A percentile compares a stretch with the other conserved stretches of the same genome.
Conservation (phyloP, 2,329 filamentous ascomycete species). For the Mollisiaceae sp. region DNA sequence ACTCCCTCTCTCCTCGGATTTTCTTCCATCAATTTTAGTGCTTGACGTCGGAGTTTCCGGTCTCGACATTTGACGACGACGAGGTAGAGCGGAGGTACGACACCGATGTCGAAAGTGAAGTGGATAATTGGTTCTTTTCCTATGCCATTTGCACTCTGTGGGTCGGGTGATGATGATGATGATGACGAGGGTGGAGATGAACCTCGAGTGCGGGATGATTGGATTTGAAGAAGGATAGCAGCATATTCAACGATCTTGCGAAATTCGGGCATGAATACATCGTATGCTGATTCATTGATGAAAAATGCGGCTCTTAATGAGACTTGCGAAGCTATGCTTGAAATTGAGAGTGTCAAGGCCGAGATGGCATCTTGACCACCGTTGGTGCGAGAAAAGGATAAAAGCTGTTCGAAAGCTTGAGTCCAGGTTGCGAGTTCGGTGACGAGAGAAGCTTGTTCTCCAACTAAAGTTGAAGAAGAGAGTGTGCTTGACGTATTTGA, state of each 20-base stretch:
- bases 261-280: constrained; percentile 29
- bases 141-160: neutral
- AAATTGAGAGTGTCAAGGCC: constrained; percentile 26
- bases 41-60: constrained; percentile 58
- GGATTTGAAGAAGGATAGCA: constrained; percentile 17
- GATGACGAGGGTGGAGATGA: neutral
- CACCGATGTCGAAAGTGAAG: constrained; percentile 67
- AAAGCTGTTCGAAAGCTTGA: constrained; percentile 22
- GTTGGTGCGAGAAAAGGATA: constrained; percentile 9
- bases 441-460: constrained; percentile 23
- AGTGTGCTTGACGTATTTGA: constrained; percentile 16
- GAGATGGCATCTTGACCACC: constrained; percentile 29
- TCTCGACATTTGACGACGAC: constrained; percentile 69
- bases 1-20: constrained; percentile 68
- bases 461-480: constrained; percentile 12
- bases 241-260: constrained; percentile 23
- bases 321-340: constrained; percentile 22
- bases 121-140: constrained; percentile 18
- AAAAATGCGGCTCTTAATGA: constrained; percentile 28
- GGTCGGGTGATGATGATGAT: neutral
- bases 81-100: constrained; percentile 67
- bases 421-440: constrained; percentile 27
- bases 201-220: constrained; percentile 14
- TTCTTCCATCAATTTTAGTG: constrained; percentile 63
- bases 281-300: constrained; percentile 28